phyloP scores from a whole-genome alignment of 2,329 filamentous ascomycete genomes.

The Coleophoma cylindrospora region DNA sequence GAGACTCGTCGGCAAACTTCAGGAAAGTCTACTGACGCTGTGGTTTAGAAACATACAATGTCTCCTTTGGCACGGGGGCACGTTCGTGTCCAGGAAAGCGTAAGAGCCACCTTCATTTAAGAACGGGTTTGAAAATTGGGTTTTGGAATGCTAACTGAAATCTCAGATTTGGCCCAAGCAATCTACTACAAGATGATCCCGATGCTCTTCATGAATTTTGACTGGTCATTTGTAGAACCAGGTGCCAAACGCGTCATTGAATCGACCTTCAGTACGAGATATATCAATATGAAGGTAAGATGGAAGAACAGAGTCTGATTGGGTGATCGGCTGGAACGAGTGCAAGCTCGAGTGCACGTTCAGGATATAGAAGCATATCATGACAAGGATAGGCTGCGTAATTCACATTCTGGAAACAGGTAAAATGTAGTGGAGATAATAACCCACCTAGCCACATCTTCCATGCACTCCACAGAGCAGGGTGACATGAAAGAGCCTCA shows the following conservation, averaged over 20 bases:
- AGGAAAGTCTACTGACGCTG: background rate
- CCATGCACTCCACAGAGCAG: too few species aligned
- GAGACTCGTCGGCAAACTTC: too few species aligned
- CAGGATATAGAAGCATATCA: too few species aligned
- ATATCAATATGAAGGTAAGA: conserved; percentile 38
- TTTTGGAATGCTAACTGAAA: background rate
- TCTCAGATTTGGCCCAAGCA: conserved; percentile 9
- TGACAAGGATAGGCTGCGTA: too few species aligned
- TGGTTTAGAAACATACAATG: conserved; percentile 5
- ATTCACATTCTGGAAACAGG: too few species aligned
- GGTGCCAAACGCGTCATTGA: conserved; percentile 2
- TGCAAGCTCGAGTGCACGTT: too few species aligned
- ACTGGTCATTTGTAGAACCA: conserved; percentile 5
- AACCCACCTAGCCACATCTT: too few species aligned
- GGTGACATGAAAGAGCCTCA: too few species aligned
- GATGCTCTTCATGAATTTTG: conserved; percentile 6
- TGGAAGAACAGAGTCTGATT: conserved; percentile 21
- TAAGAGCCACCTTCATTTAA: background rate
- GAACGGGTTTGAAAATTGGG: background rate
- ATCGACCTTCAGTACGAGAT: conserved; percentile 20
- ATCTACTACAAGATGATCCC: conserved; percentile 11
- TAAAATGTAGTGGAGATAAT: too few species aligned
- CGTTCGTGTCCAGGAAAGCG: conserved; percentile 11
- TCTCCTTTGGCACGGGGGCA: conserved; percentile 8
- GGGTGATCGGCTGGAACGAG: too few species aligned